Base-by-base conservation (phyloP, 2,329 filamentous ascomycete species). In the Zopfia rhizophila region DNA sequence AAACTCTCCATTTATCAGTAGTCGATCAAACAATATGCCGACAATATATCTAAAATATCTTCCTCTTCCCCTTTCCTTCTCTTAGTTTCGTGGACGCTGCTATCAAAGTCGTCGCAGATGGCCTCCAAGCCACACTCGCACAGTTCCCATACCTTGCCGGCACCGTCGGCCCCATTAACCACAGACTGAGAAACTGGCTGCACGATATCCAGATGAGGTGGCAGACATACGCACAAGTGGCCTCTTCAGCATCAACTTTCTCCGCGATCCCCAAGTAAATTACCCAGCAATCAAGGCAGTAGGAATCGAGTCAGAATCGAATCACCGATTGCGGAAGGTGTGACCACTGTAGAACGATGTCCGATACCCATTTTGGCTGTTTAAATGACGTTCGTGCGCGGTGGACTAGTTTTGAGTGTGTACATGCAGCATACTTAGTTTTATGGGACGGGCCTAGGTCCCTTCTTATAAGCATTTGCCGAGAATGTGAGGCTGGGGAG, bases 341-440 rank as follows among this genome's bases (percentile, higher is more conserved):
- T 69, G 28, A 66, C 65, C 5, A 53, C 63, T 12, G 55, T 66
- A 8, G 48, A 63, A n/a, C n/a, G 53, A 8, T 58, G 54, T 39
- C 48, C 61, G 14, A 60, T 58, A 12, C 68, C 68, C 2, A 66
- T 51, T 3, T 61, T 70, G 53, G 56, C 63, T 22, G 43, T 65
- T 1, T 63, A 70, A 36, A 66, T 65, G 1, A 64, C 56, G 51
- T 72, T 72, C 48, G 64, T 70, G 13, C 62, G 63, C 3, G 66
- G 66, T 12, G 68, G 68, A 1, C 61, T 72, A 7, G 59, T 68
- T 2, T 37, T 72, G 13, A 68, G 63, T 40, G 61, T 61, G 22
- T 70, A 69, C 42, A 55, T 60, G 36, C 65, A 69, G 16, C 68
- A 72, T 43, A 60, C 50, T 4, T 60, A 68, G 1, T 51, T 62